Conservation (phyloP, 2,329 filamentous ascomycete genomes). For the Calonectria hongkongensis region DNA sequence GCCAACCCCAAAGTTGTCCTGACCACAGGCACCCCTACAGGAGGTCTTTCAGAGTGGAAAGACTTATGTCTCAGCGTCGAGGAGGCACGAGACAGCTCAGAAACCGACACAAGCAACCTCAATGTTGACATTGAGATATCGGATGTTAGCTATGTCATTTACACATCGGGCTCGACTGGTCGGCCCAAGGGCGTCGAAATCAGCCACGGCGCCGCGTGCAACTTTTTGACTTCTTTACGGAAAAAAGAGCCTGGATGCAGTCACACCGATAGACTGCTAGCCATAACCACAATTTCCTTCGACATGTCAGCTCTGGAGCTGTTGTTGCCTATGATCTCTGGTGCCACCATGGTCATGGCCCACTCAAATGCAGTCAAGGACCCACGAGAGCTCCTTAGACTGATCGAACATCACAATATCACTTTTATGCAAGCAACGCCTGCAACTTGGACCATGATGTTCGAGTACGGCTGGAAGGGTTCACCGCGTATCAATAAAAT, state of each 20-base stretch:
- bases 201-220: not conserved
- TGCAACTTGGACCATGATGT: not conserved
- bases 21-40: not conserved
- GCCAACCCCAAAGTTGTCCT: not conserved
- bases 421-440: not conserved
- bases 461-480: not conserved
- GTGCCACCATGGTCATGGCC: not conserved
- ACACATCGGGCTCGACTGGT: not conserved
- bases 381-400: not conserved
- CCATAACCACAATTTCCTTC: not conserved
- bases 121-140: not conserved
- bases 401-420: not conserved
- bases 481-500: not conserved
- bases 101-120: not conserved
- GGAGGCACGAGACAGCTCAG: not conserved
- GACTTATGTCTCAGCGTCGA: not conserved
- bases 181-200: not conserved
- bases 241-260: not conserved
- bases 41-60: not conserved
- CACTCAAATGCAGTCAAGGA: not conserved
- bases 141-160: not conserved
- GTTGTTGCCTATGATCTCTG: not conserved
- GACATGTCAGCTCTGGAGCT: not conserved
- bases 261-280: not conserved
- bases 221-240: not conserved